Conservation (phyloP, 1,284 basidiomycete species). For the Schizophyllum commune region DNA sequence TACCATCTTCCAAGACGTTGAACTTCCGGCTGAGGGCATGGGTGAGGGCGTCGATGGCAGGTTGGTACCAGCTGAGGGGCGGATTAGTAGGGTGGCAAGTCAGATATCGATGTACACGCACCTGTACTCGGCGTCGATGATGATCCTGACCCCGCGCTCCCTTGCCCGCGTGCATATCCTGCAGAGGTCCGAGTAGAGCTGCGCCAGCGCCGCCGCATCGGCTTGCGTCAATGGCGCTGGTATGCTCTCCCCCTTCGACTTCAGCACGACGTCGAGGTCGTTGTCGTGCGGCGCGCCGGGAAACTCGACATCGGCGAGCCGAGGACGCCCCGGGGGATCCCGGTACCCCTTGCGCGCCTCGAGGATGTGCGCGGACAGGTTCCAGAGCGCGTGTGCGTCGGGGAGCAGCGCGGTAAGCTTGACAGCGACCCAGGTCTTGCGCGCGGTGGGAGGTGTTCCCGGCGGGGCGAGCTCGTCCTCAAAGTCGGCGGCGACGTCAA, state of each 20-base stretch:
- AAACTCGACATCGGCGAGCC: slow-evolving; percentile 40
- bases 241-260: not conserved
- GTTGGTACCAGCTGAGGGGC: slow-evolving; percentile 64
- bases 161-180: slow-evolving; percentile 55
- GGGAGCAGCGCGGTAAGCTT: slow-evolving; percentile 70
- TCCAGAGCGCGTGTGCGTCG: slow-evolving; percentile 44
- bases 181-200: slow-evolving; percentile 52
- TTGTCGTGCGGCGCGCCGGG: slow-evolving; percentile 50
- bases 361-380: slow-evolving; percentile 47
- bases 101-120: slow-evolving; percentile 15
- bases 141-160: slow-evolving; percentile 53
- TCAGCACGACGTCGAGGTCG: slow-evolving; percentile 40
- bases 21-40: slow-evolving; percentile 71
- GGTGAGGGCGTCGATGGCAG: slow-evolving; percentile 75
- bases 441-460: slow-evolving; percentile 24
- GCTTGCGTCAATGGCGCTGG: slow-evolving; percentile 29
- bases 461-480: slow-evolving; percentile 40
- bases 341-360: slow-evolving; percentile 20
- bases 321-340: slow-evolving; percentile 14
- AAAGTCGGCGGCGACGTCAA: slow-evolving; percentile 74
- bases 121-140: slow-evolving; percentile 82
- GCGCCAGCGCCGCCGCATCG: slow-evolving; percentile 54
- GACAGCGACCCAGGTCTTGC: slow-evolving; percentile 76
- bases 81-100: not conserved
- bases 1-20: slow-evolving; percentile 34